Evolutionary conservation across 768 basidiomycete genomes (phyloP).

Genomic region (Termitomyces eurrhizus): DNA sequence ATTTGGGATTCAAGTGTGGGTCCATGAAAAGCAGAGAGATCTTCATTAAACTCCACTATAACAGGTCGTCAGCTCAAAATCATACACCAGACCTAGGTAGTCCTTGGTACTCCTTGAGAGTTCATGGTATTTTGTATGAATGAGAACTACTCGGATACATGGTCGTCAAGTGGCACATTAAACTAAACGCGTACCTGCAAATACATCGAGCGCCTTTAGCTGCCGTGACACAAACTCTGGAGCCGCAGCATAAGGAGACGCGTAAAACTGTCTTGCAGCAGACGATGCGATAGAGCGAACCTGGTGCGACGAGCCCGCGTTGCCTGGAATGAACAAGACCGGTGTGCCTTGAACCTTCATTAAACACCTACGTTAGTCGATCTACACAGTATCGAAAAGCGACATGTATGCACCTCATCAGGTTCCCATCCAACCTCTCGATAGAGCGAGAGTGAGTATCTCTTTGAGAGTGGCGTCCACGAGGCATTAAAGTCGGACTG

Average conservation of each 20-base stretch:
- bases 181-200: conserved; percentile 54
- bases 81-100: too few species aligned
- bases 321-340: conserved; percentile 96
- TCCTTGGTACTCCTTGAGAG: background rate
- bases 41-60: conserved; percentile 94
- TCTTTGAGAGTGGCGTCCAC: conserved; percentile 66
- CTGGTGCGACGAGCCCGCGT: conserved; percentile 93
- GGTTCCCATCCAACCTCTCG: conserved; percentile 84
- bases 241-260: conserved; percentile 52
- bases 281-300: conserved; percentile 94
- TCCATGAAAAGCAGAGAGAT: conserved; percentile 93
- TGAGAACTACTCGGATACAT: background rate
- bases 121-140: background rate
- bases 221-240: conserved; percentile 45
- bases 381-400: background rate
- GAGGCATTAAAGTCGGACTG: conserved; percentile 62
- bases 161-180: background rate
- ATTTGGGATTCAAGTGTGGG: conserved; percentile 83
- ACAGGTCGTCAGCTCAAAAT: conserved; percentile 4
- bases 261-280: conserved; percentile 75
- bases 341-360: conserved; percentile 50
- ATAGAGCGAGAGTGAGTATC: conserved; percentile 90
- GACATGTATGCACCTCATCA: conserved; percentile 42
- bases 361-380: background rate
- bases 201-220: conserved; percentile 74